These are phyloP conservation scores for Pichia sp. DNA, from an alignment of 1,139 yeast species.

Conservation along the genomic window DNA sequence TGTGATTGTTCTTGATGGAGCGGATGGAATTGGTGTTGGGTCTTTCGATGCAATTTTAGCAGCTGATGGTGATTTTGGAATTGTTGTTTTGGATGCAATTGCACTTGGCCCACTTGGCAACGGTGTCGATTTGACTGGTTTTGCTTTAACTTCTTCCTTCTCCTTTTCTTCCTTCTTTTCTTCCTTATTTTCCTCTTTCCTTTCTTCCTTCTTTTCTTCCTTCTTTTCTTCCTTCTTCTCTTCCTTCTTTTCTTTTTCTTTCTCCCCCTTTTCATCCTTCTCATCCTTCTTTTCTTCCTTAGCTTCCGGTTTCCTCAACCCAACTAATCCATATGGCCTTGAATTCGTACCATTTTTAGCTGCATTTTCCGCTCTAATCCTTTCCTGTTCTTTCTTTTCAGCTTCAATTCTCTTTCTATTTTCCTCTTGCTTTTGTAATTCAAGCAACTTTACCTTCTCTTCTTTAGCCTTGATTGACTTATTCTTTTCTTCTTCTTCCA, in stretches of 20 bases:
- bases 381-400: constrained; percentile 16
- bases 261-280: background rate
- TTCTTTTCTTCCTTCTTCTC: constrained; percentile 1
- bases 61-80: constrained; percentile 4
- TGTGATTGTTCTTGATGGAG: background rate
- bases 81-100: background rate
- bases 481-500: constrained; percentile 33
- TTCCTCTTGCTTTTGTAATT: constrained; percentile 11
- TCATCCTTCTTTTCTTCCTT: background rate
- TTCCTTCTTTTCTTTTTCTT: constrained; percentile 1
- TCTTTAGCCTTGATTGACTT: constrained; percentile 25
- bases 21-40: background rate
- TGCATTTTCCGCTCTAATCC: background rate
- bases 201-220: background rate
- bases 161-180: background rate
- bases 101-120: background rate
- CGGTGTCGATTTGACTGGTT: background rate
- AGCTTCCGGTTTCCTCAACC: constrained; percentile 11
- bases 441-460: constrained; percentile 19
- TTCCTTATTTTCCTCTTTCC: background rate
- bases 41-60: background rate
- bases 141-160: background rate
- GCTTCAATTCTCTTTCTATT: constrained; percentile 7
- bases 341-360: constrained; percentile 9
- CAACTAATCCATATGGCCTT: constrained; percentile 28